Conservation (phyloP, 2,329 filamentous ascomycete species). For the Pezizomycotina sp. region DNA sequence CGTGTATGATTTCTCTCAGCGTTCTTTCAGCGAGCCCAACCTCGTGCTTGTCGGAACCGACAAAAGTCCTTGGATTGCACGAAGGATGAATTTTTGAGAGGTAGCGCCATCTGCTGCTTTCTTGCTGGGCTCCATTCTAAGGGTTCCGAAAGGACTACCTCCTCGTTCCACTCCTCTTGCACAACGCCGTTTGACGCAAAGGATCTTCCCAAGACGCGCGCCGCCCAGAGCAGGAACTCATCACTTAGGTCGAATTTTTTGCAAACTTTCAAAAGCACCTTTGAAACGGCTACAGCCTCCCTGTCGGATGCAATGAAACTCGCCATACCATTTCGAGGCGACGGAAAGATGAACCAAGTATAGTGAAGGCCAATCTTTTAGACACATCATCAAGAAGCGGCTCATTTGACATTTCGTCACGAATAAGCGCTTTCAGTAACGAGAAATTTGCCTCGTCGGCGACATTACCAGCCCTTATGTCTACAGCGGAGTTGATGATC, state of each 20-base stretch:
- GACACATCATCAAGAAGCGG: conserved; percentile 55
- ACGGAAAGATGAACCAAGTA: conserved; percentile 45
- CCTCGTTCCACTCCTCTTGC: conserved; percentile 42
- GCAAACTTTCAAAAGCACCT: conserved; percentile 62
- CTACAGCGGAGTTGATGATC: conserved; percentile 52
- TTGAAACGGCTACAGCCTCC: conserved; percentile 44
- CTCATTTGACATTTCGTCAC: conserved; percentile 51
- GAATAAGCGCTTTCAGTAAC: conserved; percentile 58
- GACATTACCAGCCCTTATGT: conserved; percentile 53
- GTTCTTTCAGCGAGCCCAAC: conserved; percentile 46
- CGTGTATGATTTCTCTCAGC: too few relatives aligned
- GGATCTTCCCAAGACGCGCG: conserved; percentile 63
- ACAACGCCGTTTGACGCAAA: conserved; percentile 62
- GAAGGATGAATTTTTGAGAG: too few relatives aligned
- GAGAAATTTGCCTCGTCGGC: conserved; percentile 58
- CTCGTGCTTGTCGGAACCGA: conserved; percentile 13
- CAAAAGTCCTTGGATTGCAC: too few relatives aligned
- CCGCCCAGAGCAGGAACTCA: conserved; percentile 70
- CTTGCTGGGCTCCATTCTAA: conserved; percentile 27
- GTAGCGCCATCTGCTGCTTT: too few relatives aligned
- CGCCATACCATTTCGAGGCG: conserved; percentile 15
- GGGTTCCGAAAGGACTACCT: conserved; percentile 39
- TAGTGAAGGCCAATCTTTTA: conserved; percentile 49
- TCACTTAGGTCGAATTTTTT: conserved; percentile 44
- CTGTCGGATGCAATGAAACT: conserved; percentile 40